Conservation (phyloP, 2,329 filamentous ascomycete species). For the Grosmannia penicillata region DNA sequence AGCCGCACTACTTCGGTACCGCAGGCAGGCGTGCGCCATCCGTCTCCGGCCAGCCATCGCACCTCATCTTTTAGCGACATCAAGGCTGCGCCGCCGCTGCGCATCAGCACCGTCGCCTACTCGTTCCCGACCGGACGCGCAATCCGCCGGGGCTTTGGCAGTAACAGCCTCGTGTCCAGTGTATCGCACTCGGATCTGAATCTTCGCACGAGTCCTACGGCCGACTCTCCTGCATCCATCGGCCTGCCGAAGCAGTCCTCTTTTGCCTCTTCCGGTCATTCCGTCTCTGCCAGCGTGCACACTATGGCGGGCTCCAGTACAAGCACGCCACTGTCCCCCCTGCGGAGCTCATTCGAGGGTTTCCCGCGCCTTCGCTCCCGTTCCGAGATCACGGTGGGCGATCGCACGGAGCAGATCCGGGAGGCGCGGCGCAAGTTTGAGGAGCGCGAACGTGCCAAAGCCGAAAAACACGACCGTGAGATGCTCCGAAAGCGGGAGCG, state of each 20-base stretch:
- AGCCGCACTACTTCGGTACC: slow-evolving; percentile 14
- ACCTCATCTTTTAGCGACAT: slow-evolving; percentile 25
- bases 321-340: slow-evolving; percentile 29
- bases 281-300: slow-evolving; percentile 6
- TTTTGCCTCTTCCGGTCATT: slow-evolving; percentile 12
- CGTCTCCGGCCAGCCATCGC: slow-evolving; percentile 24
- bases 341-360: slow-evolving; percentile 43
- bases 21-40: slow-evolving; percentile 18
- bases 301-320: slow-evolving; percentile 6
- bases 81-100: slow-evolving; percentile 17
- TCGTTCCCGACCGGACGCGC: slow-evolving; percentile 9
- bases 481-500: slow-evolving; percentile 43
- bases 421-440: slow-evolving; percentile 49
- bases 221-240: slow-evolving; percentile 13
- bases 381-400: slow-evolving; percentile 40
- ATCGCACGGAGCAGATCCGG: slow-evolving; percentile 41
- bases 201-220: slow-evolving; percentile 16
- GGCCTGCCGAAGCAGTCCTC: slow-evolving; percentile 2
- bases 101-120: slow-evolving; percentile 25
- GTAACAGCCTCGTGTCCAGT: slow-evolving; percentile 23
- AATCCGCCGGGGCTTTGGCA: slow-evolving; percentile 4
- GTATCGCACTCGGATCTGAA: slow-evolving; percentile 30
- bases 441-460: slow-evolving; percentile 44
- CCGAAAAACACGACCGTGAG: slow-evolving; percentile 46
- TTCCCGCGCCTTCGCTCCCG: slow-evolving; percentile 44